Evolutionary conservation across 1,139 yeast genomes (phyloP).

Genomic region (Wickerhamiella infanticola): DNA sequence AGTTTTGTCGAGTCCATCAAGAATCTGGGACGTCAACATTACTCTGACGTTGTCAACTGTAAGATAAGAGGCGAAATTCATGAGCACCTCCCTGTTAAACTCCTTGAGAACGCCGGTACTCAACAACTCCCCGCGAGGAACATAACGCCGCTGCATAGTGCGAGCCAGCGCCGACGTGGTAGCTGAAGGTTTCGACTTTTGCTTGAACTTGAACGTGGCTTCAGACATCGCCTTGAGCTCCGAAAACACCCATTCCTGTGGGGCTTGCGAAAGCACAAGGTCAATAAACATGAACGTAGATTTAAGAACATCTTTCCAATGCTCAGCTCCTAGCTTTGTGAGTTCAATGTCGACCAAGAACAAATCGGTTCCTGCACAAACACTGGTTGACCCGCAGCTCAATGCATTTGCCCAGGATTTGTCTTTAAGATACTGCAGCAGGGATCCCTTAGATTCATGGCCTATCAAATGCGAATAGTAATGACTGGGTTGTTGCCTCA

Average conservation of each 20-base stretch:
- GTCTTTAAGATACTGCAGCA: slow-evolving; percentile 50
- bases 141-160: slow-evolving; percentile 32
- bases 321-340: slow-evolving; percentile 50
- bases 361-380: slow-evolving; percentile 53
- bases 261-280: slow-evolving; percentile 37
- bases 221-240: slow-evolving; percentile 35
- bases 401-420: slow-evolving; percentile 70
- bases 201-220: slow-evolving; percentile 47
- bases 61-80: slow-evolving; percentile 36
- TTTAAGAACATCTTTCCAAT: slow-evolving; percentile 46
- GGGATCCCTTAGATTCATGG: slow-evolving; percentile 80
- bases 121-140: slow-evolving; percentile 52
- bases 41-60: slow-evolving; percentile 46
- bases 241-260: slow-evolving; percentile 41
- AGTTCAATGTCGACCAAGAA: slow-evolving; percentile 59
- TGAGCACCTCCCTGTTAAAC: slow-evolving; percentile 41
- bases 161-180: slow-evolving; percentile 41
- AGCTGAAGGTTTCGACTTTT: slow-evolving; percentile 45
- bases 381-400: slow-evolving; percentile 55
- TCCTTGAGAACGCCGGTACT: slow-evolving; percentile 42
- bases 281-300: slow-evolving; percentile 58
- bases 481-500: slow-evolving; percentile 55
- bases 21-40: slow-evolving; percentile 31
- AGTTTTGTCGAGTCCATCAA: slow-evolving; percentile 25
- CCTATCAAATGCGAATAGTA: slow-evolving; percentile 74